These are phyloP conservation scores for Wickerhamiella alocasiicola DNA, from an alignment of 805 yeast genomes.

Conservation along the genomic window DNA sequence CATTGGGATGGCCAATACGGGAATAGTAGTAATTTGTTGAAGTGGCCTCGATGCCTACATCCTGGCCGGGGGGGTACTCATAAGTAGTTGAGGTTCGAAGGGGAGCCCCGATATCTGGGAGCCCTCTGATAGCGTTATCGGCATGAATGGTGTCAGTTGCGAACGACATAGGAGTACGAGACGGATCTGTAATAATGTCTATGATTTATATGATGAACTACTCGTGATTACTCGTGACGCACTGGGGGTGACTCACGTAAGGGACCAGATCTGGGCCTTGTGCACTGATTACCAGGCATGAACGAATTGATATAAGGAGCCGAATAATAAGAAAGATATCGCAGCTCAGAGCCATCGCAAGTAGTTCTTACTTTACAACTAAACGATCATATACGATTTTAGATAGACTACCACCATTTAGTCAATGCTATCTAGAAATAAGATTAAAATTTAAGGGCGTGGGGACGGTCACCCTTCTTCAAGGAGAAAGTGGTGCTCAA, in stretches of 20 bases:
- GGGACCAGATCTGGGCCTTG: too few relatives aligned
- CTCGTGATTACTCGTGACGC: too few relatives aligned
- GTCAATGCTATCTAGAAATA: too few relatives aligned
- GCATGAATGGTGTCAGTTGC: constrained; percentile 43
- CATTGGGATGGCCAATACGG: constrained; percentile 61
- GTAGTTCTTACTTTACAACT: too few relatives aligned
- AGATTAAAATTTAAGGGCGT: constrained; percentile 84
- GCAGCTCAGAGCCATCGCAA: too few relatives aligned
- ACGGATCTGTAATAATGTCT: too few relatives aligned
- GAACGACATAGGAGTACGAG: too few relatives aligned
- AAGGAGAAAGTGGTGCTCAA: constrained; percentile 90
- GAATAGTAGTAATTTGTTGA: constrained; percentile 39
- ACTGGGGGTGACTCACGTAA: too few relatives aligned
- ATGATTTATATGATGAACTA: too few relatives aligned
- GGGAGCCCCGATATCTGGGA: constrained; percentile 47
- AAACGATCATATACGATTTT: neutral
- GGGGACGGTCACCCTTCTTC: constrained; percentile 98
- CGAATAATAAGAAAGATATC: too few relatives aligned
- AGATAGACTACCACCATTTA: neutral
- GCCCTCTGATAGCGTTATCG: constrained; percentile 38
- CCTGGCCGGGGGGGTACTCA: constrained; percentile 50
- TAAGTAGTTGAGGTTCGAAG: constrained; percentile 73
- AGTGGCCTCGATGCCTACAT: constrained; percentile 27
- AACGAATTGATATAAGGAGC: too few relatives aligned
- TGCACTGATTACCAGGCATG: too few relatives aligned